Conservation (phyloP, 2,329 filamentous ascomycete genomes). For the Simplicillium aogashimaense region DNA sequence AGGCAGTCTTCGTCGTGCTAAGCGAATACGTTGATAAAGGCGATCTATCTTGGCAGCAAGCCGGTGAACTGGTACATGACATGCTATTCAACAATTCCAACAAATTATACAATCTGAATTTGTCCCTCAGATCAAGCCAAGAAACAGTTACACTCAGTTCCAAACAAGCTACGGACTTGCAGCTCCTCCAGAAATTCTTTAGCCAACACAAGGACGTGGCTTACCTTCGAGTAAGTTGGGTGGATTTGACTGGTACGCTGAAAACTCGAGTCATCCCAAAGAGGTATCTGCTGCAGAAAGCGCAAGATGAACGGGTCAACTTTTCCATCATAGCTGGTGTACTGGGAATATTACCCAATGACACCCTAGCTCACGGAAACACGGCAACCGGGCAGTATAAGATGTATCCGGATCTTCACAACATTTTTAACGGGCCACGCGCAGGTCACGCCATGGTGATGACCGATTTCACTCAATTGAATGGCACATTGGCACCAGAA, state of each 20-base stretch:
- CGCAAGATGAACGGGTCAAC: too few species aligned
- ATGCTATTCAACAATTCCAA: constrained; percentile 73
- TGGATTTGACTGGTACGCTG: constrained; percentile 64
- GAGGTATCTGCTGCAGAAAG: constrained; percentile 32
- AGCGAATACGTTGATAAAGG: constrained; percentile 55
- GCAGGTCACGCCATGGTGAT: constrained; percentile 56
- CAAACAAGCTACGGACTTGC: constrained; percentile 13
- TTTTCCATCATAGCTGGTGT: too few species aligned
- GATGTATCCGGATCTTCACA: constrained; percentile 55
- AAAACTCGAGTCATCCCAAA: constrained; percentile 61
- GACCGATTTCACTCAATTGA: constrained; percentile 51
- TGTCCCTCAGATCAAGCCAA: constrained; percentile 19
- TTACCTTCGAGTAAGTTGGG: constrained; percentile 55
- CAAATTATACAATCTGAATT: constrained; percentile 55
- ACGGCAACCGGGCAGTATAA: constrained; percentile 55
- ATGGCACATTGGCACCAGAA: constrained; percentile 36
- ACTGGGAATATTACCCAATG: constrained; percentile 59
- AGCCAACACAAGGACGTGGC: background rate
- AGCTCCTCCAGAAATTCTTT: constrained; percentile 17
- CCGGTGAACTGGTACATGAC: constrained; percentile 52
- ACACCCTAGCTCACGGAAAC: constrained; percentile 42
- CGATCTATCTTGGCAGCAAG: constrained; percentile 51
- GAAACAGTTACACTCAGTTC: background rate
- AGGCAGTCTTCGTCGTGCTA: constrained; percentile 59
- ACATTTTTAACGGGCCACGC: constrained; percentile 47